phyloP scores from a whole-genome alignment of 2,329 filamentous ascomycete species.

The Pseudogymnoascus sp. region DNA sequence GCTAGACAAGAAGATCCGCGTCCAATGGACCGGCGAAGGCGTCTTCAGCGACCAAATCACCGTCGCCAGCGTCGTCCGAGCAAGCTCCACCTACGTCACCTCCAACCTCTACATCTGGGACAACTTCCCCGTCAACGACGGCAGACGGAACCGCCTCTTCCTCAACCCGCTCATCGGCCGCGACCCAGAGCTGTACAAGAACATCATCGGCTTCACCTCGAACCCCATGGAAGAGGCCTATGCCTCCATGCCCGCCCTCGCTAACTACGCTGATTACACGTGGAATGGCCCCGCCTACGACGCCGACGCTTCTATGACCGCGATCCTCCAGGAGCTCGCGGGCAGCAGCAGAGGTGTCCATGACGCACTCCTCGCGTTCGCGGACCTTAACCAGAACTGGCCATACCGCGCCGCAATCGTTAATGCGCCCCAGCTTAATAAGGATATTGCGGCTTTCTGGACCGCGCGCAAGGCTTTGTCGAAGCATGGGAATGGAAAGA shows the following conservation, averaged over 20 bases:
- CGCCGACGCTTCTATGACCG: constrained; percentile 12
- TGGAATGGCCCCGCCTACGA: constrained; percentile 19
- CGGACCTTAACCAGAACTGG: constrained; percentile 20
- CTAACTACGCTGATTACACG: constrained; percentile 20
- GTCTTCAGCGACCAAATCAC: constrained; percentile 21
- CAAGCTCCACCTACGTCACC: constrained; percentile 18
- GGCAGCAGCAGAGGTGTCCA: background rate
- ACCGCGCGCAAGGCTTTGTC: constrained; percentile 4
- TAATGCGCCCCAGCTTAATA: constrained; percentile 15
- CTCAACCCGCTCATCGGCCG: constrained; percentile 21
- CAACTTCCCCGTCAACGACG: constrained; percentile 23
- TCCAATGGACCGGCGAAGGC: constrained; percentile 23
- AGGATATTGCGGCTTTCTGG: constrained; percentile 19
- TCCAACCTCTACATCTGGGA: constrained; percentile 22
- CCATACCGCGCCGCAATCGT: constrained; percentile 17
- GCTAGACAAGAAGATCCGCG: constrained; percentile 20
- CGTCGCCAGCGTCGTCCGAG: constrained; percentile 16
- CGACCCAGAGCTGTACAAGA: constrained; percentile 16
- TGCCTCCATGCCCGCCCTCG: constrained; percentile 18
- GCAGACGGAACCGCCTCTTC: constrained; percentile 19
- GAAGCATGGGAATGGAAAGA: background rate
- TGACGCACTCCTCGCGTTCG: constrained; percentile 17
- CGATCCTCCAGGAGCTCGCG: background rate
- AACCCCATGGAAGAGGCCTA: constrained; percentile 20
- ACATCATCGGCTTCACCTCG: constrained; percentile 20